Evolutionary conservation across 306 rosid genomes (phyloP), one percentile per base, ranked within the genome.

Genomic region (Oemleria cerasiformis): DNA sequence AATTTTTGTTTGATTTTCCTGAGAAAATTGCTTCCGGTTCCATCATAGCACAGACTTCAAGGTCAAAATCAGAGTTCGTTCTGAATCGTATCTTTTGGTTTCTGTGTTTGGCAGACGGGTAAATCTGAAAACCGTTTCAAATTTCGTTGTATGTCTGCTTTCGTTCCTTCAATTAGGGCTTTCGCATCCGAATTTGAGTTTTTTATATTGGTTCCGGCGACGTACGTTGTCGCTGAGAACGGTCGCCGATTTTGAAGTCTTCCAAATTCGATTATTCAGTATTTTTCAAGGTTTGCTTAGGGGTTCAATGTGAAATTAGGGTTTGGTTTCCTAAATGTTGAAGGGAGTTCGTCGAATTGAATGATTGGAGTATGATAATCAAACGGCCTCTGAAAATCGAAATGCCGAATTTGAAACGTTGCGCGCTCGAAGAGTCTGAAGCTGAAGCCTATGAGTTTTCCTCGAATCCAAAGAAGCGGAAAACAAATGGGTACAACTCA

Each of bases 381-480:
- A 89, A 94, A 68, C 87, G 88, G 44, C 84, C 88, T 42, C 55
- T 74, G 91, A 91, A 85, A 85, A 59, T 76, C 30, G 96, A 91
- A 81, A 85, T 88, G 90, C 96, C 96, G 82, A 94, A 87, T 68
- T 62, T 91, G 60, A 94, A 94, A 62, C 88, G 96, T 17, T 91
- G 97, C 77, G 80, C 82, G 80, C 78, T 89, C 60, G 96, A 90
- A 47, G 87, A 82, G 62, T 68, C 74, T 1, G 88, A 78, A 74
- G 79, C 80, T 7, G 85, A 80, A 43, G 87, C 79, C 38, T 77
- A 56, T 64, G 80, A 49, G 34, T 78, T 45, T 73, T 72, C 81
- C 30, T 84, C 51, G 79, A 73, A 57, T 81, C 74, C 78, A 50
- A 89, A 91, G 86, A 89, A 86, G 90, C 83, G 69, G 72, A 83